These are phyloP conservation scores for Boletus subparvulus DNA, from an alignment of 768 basidiomycete genomes.

Conservation along the genomic window DNA sequence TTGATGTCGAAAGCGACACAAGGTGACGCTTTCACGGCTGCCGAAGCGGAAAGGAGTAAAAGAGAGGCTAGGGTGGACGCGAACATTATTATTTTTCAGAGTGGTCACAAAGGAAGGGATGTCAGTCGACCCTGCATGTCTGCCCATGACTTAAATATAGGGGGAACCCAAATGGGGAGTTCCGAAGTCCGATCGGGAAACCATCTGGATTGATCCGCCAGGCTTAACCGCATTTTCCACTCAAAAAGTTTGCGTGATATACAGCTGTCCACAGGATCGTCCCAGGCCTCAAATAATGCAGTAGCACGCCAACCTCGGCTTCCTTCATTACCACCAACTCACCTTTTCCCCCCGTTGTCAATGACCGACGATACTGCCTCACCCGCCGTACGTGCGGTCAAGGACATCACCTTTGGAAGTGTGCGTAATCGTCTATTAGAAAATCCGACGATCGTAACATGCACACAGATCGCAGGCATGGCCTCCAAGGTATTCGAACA, in stretches of 20 bases:
- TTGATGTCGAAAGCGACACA: conserved; percentile 78
- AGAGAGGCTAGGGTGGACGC: conserved; percentile 51
- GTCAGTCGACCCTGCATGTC: no score
- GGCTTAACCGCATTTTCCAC: conserved; percentile 13
- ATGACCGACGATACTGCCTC: conserved; percentile 28
- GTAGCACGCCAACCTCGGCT: conserved; percentile 15
- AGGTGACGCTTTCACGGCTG: conserved; percentile 40
- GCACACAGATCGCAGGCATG: conserved; percentile 75
- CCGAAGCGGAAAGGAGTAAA: conserved; percentile 42
- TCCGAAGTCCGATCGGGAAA: conserved; percentile 13
- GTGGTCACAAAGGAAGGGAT: neutral
- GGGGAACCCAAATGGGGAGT: neutral
- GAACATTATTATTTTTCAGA: conserved; percentile 32
- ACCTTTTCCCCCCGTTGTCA: neutral
- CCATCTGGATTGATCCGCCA: neutral
- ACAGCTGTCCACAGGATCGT: conserved; percentile 26
- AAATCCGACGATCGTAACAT: neutral
- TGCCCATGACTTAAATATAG: no score
- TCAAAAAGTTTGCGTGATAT: conserved; percentile 14
- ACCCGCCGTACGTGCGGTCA: conserved; percentile 28
- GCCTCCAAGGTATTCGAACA: conserved; percentile 85
- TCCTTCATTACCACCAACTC: neutral
- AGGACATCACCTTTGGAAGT: conserved; percentile 59
- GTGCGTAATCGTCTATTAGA: conserved; percentile 36
- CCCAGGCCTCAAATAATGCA: conserved; percentile 23